Conservation (phyloP, 257 asterid genomes). For the Gentiana macrophylla region DNA sequence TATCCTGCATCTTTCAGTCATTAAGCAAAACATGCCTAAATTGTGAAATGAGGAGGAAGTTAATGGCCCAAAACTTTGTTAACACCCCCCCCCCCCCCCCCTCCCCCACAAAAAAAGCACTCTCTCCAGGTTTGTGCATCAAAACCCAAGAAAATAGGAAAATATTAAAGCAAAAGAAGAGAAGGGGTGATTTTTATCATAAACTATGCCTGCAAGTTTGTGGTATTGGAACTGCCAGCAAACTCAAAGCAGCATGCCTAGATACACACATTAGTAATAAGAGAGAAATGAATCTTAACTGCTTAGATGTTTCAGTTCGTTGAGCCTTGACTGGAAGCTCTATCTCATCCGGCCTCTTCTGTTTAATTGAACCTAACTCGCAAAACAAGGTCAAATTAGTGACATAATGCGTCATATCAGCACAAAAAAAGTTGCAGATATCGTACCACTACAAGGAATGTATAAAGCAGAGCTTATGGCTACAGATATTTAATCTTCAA, state of each 20-base stretch:
- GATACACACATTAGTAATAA: conserved; percentile 2
- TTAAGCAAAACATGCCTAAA: too few species aligned
- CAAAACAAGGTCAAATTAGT: conserved; percentile 16
- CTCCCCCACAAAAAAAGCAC: too few species aligned
- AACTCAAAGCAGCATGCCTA: neutral
- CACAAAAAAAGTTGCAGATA: neutral
- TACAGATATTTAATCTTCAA: neutral
- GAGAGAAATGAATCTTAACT: conserved; percentile 43
- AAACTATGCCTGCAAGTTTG: neutral
- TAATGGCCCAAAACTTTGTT: too few species aligned
- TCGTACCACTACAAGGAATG: neutral
- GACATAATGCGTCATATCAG: neutral
- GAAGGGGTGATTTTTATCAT: neutral
- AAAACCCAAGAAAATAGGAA: neutral
- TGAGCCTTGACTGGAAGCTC: conserved; percentile 61
- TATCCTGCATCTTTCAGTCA: too few species aligned
- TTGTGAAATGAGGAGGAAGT: too few species aligned
- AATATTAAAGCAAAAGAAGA: neutral
- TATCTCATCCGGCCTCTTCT: conserved; percentile 71
- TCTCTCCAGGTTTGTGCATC: too few species aligned
- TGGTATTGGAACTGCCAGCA: neutral
- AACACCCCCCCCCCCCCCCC: too few species aligned
- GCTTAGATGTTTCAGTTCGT: conserved; percentile 65
- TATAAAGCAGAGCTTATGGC: neutral
- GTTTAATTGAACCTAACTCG: conserved; percentile 71